Evolutionary conservation across 73 alveolate species (phyloP).

Genomic region (Paramecium primaurelia): DNA sequence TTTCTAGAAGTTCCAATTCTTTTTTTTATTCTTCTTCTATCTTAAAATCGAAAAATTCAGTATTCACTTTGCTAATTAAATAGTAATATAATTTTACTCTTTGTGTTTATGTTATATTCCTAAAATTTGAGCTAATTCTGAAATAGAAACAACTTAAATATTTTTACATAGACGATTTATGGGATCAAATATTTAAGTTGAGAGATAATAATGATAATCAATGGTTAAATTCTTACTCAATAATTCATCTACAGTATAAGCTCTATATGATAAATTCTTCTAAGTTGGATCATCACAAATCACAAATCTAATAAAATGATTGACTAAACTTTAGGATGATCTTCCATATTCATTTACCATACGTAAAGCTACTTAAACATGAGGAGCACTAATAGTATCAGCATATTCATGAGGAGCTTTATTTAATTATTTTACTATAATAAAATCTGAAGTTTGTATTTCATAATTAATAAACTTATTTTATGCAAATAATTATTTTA

Average conservation of each 20-base stretch:
- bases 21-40: background rate
- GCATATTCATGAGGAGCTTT: conserved; percentile 84
- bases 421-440: conserved; percentile 88
- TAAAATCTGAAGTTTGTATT: background rate
- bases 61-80: background rate
- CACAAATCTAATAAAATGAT: conserved; percentile 85
- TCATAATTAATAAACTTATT: conserved; percentile 66
- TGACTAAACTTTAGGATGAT: conserved; percentile 70
- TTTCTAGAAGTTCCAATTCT: background rate
- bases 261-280: background rate
- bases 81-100: background rate
- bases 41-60: background rate
- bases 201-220: conserved; percentile 34
- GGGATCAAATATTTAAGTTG: background rate
- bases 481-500: background rate
- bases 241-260: conserved; percentile 52
- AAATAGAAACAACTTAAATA: background rate
- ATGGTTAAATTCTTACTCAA: background rate
- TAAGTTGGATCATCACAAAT: conserved; percentile 72
- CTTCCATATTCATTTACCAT: conserved; percentile 75
- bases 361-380: conserved; percentile 91
- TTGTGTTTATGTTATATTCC: background rate
- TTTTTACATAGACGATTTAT: background rate
- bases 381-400: conserved; percentile 85
- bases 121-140: background rate